Base-by-base conservation (phyloP, 495 filamentous ascomycete species). In the Bombardia bombarda region DNA sequence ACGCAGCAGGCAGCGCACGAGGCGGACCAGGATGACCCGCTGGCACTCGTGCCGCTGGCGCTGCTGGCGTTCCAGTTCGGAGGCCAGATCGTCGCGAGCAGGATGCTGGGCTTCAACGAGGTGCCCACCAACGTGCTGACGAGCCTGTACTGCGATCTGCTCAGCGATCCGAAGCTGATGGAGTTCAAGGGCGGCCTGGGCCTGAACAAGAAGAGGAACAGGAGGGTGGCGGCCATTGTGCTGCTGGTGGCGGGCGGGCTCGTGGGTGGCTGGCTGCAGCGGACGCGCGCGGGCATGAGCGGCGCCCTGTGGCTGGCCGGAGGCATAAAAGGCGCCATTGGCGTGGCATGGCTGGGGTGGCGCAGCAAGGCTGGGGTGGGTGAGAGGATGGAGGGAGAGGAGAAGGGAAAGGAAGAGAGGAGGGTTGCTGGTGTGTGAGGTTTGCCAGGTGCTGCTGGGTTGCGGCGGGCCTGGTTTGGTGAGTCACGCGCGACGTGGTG, bases 91-190 rank as follows among this genome's bases (percentile, higher is more conserved):
- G 75, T 80, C 4, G 75, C 74, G 40, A 78, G 70, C 47, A 68
- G 84, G 5, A 56, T 76, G 10, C 58, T 89, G 34, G 79, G 79
- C 1, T 76, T 79, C 49, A 74, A 74, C 43, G 83, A 86, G 58
- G 74, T 89, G 31, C 84, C 84, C 10, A 83, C 80, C 1, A 82
- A 82, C 22, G 84, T 89, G 9, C 59, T 87, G 51, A 87, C 84
- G 4, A 82, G 73, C 42, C 68, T 86, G 17, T 79, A 86, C 45
- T 83, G 78, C 51, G 83, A 86, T 49, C 59, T 87, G 40, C 71
- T 76, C 6, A 76, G 74, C 14, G 77, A 84, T 45, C 73, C 77
- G n/a, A 61, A 67, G 23, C 51, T 83, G 9, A 43, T 70, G 0
- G 64, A 56, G 4, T n/a, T n/a, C n/a, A n/a, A n/a, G n/a, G n/a